phyloP scores from a whole-genome alignment of 148 eudicot genomes.

The Cornus suecica region DNA sequence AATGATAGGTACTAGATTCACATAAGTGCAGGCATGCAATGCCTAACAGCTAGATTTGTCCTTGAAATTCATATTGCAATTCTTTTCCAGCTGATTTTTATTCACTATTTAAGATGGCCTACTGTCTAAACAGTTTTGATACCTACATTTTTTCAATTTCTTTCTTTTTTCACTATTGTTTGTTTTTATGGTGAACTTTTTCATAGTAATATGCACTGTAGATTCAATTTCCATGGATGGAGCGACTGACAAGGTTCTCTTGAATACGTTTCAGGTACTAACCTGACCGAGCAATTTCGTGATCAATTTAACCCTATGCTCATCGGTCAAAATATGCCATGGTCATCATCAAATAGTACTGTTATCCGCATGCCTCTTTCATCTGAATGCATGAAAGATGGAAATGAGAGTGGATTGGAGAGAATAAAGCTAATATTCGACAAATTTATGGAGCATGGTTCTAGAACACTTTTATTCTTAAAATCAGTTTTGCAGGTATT shows the following conservation, averaged over 20 bases:
- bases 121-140: not conserved
- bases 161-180: not conserved
- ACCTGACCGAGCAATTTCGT: slow-evolving; percentile 73
- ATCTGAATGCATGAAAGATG: slow-evolving; percentile 53
- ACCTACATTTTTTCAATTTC: not conserved
- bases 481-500: slow-evolving; percentile 88
- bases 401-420: slow-evolving; percentile 52
- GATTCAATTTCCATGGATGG: slow-evolving; percentile 1
- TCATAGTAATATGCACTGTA: slow-evolving; percentile 5
- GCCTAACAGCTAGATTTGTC: too few species aligned
- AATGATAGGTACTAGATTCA: too few species aligned
- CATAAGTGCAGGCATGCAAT: too few species aligned
- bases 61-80: too few species aligned
- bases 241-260: slow-evolving; percentile 12
- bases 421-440: slow-evolving; percentile 51
- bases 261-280: slow-evolving; percentile 54
- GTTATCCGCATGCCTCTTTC: slow-evolving; percentile 93
- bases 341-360: slow-evolving; percentile 54
- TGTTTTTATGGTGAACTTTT: slow-evolving; percentile 6
- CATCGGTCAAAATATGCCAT: slow-evolving; percentile 58
- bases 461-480: slow-evolving; percentile 63
- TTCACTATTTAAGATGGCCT: too few species aligned
- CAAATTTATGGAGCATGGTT: slow-evolving; percentile 70
- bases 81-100: too few species aligned
- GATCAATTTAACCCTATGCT: slow-evolving; percentile 92